Conservation (phyloP, 1,284 basidiomycete species). For the Fistulina hepatica region DNA sequence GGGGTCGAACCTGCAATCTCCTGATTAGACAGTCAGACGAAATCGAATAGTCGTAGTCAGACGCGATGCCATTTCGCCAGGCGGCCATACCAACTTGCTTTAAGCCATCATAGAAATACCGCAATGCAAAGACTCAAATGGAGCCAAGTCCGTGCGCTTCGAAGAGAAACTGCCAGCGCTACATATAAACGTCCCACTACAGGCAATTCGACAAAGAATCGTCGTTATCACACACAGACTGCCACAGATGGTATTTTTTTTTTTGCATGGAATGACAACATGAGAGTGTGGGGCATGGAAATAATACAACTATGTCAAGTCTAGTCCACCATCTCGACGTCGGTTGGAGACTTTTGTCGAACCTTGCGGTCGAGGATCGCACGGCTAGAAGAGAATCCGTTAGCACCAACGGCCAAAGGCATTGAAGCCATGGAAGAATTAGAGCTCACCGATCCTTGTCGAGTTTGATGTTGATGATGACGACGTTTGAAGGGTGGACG, state of each 20-base stretch:
- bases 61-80: conserved; percentile 75
- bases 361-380: conserved; percentile 77
- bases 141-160: too few species aligned
- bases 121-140: too few species aligned
- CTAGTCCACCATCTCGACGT: conserved; percentile 72
- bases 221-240: too few species aligned
- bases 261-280: too few species aligned
- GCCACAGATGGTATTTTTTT: too few species aligned
- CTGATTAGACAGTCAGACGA: too few species aligned
- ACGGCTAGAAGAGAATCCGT: conserved; percentile 34
- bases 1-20: conserved; percentile 63
- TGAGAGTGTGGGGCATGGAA: too few species aligned
- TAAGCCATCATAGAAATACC: too few species aligned
- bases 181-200: too few species aligned
- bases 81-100: too few species aligned
- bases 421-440: conserved; percentile 1
- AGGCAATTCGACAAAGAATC: too few species aligned
- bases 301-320: conserved; percentile 21
- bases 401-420: neutral
- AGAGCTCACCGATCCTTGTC: conserved; percentile 69
- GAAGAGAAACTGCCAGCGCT: too few species aligned
- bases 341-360: conserved; percentile 50
- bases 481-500: conserved; percentile 95
- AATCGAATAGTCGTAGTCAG: conserved; percentile 71
- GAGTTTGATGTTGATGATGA: conserved; percentile 86